phyloP scores from a whole-genome alignment of 2,329 filamentous ascomycete genomes.

The Exophiala aquamarina region DNA sequence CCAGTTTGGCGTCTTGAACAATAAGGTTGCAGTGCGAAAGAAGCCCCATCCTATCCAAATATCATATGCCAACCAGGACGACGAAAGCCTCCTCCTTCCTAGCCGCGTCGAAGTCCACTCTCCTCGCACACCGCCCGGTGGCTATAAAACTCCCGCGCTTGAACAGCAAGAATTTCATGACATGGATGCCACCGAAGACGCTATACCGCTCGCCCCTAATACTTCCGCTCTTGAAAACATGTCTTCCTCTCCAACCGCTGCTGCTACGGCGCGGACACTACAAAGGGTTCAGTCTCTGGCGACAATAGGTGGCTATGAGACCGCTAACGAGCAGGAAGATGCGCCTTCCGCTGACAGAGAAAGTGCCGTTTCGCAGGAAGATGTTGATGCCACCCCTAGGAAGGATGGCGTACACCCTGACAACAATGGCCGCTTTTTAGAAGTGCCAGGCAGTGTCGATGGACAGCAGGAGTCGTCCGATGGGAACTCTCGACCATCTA shows the following conservation, averaged over 20 bases:
- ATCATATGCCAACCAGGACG: slow-evolving; percentile 11
- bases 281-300: slow-evolving; percentile 39
- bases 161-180: slow-evolving; percentile 23
- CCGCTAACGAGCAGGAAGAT: slow-evolving; percentile 21
- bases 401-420: slow-evolving; percentile 8
- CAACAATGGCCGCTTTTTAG: slow-evolving; percentile 10
- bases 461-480: slow-evolving; percentile 14
- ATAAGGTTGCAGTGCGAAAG: slow-evolving; percentile 24
- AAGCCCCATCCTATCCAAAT: slow-evolving; percentile 19
- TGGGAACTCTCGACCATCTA: slow-evolving; percentile 23
- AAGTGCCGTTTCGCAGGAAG: slow-evolving; percentile 15
- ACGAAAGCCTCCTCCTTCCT: slow-evolving; percentile 9
- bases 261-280: slow-evolving; percentile 42
- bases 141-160: slow-evolving; percentile 32
- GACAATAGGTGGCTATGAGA: slow-evolving; percentile 32
- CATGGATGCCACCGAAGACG: slow-evolving; percentile 22
- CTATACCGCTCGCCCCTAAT: slow-evolving; percentile 29
- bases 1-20: slow-evolving; percentile 38
- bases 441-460: slow-evolving; percentile 10
- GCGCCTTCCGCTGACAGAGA: slow-evolving; percentile 1
- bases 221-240: slow-evolving; percentile 43
- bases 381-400: slow-evolving; percentile 19
- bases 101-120: slow-evolving; percentile 16
- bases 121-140: slow-evolving; percentile 28
- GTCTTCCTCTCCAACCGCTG: slow-evolving; percentile 46